Evolutionary conservation across 768 basidiomycete species (phyloP), one percentile per base, ranked within the genome.

Genomic region (Leucocoprinus birnbaumii): DNA sequence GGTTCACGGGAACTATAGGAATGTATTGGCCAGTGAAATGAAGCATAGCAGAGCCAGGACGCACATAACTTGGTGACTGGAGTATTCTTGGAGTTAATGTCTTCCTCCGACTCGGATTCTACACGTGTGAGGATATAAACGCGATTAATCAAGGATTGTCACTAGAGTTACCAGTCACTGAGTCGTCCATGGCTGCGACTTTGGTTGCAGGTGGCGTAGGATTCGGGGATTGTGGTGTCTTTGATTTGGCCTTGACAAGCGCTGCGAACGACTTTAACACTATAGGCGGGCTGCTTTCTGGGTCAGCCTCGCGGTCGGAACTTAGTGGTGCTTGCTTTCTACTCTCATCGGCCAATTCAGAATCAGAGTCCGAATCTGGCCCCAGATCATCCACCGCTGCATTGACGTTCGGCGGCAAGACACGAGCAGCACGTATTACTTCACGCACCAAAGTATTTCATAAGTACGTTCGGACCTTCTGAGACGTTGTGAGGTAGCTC

Each of bases 71-170:
- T 48, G 31, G 44, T 13, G 50, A 18, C 8, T 18, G 35, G 19
- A 43, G 19, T 11, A 55, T 22, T 42, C 47, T 51, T 26, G 55
- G 38, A n/a, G 47, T 34, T 19, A 22, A 16, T 13, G 16, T 41
- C 48, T 56, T 56, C 31, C 51, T 48, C 53, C 49, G 57, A 35
- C 43, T 45, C 49, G 62, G 51, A 52, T 50, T 59, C 50, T 50
- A 47, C 16, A 41, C 26, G 24, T 52, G 38, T 11, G 16, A 14
- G 19, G n/a, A 31, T 19, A 37, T 48, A 42, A 49, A 27, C 19
- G 38, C 34, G n/a, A 22, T 55, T 46, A 19, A 16, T 35, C 9
- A 24, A 49, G 3, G 24, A n/a, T 22, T 49, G 10, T 34, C 40
- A 34, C n/a, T 13, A 19, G 54, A 14, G 19, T 9, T 42, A 55